Conservation (phyloP, 257 asterid species). For the Dorcoceras hygrometricum region DNA sequence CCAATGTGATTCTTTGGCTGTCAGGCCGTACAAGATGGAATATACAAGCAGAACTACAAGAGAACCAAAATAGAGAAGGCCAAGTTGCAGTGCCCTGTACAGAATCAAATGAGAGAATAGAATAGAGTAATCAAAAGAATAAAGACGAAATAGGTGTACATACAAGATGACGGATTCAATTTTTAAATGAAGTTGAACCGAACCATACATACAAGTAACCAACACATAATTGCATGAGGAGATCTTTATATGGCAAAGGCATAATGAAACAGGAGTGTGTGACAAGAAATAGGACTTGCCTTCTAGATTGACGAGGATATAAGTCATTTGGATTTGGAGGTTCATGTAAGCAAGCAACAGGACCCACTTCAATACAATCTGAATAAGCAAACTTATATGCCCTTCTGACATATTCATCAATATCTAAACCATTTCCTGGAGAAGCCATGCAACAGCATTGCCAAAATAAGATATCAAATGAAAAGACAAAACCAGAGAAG, state of each 20-base stretch:
- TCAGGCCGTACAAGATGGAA: constrained; percentile 91
- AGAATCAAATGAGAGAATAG: constrained; percentile 23
- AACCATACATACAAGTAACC: background rate
- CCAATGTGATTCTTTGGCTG: constrained; percentile 98
- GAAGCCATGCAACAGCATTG: constrained; percentile 27
- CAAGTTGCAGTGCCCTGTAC: constrained; percentile 94
- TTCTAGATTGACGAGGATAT: constrained; percentile 90
- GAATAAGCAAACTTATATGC: constrained; percentile 96
- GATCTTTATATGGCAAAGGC: background rate
- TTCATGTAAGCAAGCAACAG: constrained; percentile 88
- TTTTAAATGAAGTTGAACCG: background rate
- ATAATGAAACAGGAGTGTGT: background rate
- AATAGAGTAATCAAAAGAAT: constrained; percentile 11
- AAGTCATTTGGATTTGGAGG: constrained; percentile 98
- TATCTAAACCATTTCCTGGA: constrained; percentile 90
- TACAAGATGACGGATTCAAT: background rate
- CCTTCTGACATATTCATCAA: constrained; percentile 95
- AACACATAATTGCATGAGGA: background rate
- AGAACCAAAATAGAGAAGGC: constrained; percentile 93
- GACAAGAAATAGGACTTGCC: constrained; percentile 39
- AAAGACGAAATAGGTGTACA: constrained; percentile 1
- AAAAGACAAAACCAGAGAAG: constrained; percentile 12
- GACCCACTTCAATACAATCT: constrained; percentile 98
- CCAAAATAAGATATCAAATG: background rate
- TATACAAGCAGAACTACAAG: constrained; percentile 82